These are phyloP conservation scores for Gossypium schwendimanii DNA, from an alignment of 441 rosid genomes.

Conservation along the genomic window DNA sequence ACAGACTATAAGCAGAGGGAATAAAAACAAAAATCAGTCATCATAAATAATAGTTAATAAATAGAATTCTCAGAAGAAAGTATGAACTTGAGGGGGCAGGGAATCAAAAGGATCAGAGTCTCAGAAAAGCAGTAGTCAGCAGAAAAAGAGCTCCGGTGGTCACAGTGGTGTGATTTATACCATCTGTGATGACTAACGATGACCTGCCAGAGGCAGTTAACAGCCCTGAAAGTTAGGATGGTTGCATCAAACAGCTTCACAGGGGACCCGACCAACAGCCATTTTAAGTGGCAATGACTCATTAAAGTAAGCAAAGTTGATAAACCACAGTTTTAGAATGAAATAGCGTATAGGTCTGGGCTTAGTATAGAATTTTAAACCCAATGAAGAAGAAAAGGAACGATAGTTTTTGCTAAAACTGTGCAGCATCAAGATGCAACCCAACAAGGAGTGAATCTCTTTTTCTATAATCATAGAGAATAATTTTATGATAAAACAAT, in stretches of 20 bases:
- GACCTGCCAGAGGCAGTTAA: background rate
- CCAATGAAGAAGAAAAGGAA: background rate
- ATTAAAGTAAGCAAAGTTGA: background rate
- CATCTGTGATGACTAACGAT: background rate
- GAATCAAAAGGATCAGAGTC: background rate
- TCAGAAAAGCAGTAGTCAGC: background rate
- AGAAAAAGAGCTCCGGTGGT: background rate
- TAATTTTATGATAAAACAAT: background rate
- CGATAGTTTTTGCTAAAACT: background rate
- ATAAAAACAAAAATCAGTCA: slow-evolving; percentile 12
- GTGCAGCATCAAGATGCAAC: background rate
- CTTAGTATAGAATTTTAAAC: background rate
- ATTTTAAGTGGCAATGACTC: background rate
- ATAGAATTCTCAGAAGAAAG: background rate
- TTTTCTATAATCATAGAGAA: background rate
- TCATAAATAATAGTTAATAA: slow-evolving; percentile 3
- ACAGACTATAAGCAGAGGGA: slow-evolving; percentile 51
- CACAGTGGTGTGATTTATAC: background rate
- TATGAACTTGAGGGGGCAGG: background rate
- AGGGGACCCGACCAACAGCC: background rate
- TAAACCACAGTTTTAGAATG: background rate
- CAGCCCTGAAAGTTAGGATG: background rate
- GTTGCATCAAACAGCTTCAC: background rate
- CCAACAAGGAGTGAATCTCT: background rate
- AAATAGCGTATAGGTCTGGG: background rate